Base-by-base conservation (phyloP, 192 early-diverging fungal species). In the Lunasporangiospora selenospora region DNA sequence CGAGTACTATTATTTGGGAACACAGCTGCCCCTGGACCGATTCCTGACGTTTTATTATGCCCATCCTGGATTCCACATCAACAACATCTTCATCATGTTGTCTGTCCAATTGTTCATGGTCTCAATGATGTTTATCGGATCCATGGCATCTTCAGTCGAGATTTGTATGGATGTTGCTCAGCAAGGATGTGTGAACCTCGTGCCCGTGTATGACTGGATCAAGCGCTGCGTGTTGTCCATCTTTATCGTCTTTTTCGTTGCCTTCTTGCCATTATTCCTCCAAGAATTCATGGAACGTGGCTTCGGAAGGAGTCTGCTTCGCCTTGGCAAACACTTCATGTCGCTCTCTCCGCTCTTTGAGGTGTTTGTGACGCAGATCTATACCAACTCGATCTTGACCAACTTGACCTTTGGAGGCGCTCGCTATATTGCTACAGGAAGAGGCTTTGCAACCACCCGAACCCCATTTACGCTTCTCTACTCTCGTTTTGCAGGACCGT, bases 11-110 rank as follows among this genome's bases (percentile, higher is more conserved):
- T 90, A 90, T 61, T 77, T 93, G 37, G 92, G 92, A 32, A 86
- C 89, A 29, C 89, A 89, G 53, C 81, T 93, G 38, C 89, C 91
- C 11, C 62, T 93, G 34, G 92, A 93, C 62, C 85, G 90, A 7
- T 89, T 90, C 78, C 71, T 93, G 48, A 93, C 91, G 9, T 92
- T 93, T 79, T 93, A 83, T 67, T 93, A 89, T 73, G 88, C 91
- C 21, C 91, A 92, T 67, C 89, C 92, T 19, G 91, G 90, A 21
- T 93, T 90, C 80, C 91, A 93, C 64, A 80, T 93, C 63, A 93
- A 92, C 69, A 91, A 93, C 75, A 87, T 91, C 31, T 87, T 93
- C 70, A 90, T 91, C 50, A 89, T 89, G 79, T 75, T 87, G 62
- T 87, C 91, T 13, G 81, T 93, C 23, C 87, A 90, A 61, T 77